Evolutionary conservation across 192 early-diverging fungal species (phyloP).

Genomic region (Coemansia sp.): DNA sequence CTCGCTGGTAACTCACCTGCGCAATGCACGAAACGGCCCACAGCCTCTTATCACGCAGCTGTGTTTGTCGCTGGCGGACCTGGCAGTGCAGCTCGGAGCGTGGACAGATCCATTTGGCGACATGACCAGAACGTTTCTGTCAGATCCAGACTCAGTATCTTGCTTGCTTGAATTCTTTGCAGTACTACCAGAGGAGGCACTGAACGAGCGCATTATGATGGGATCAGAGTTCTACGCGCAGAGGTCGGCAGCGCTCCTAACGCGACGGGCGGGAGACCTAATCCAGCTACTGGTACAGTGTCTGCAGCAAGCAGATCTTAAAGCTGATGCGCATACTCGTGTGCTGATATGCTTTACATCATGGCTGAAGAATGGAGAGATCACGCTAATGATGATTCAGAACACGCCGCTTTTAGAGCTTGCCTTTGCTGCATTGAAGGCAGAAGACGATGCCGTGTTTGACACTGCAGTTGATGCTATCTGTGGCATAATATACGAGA

Average conservation of each 20-base stretch:
- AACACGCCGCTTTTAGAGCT: constrained; percentile 65
- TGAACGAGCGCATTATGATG: constrained; percentile 64
- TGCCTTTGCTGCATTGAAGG: constrained; percentile 70
- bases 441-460: constrained; percentile 63
- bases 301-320: constrained; percentile 60
- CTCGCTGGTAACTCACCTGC: constrained; percentile 71
- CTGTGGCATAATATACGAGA: constrained; percentile 76
- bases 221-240: constrained; percentile 60
- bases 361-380: constrained; percentile 83
- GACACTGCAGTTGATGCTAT: constrained; percentile 84
- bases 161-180: constrained; percentile 80
- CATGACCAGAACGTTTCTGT: constrained; percentile 68
- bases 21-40: constrained; percentile 57
- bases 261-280: constrained; percentile 65
- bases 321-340: constrained; percentile 60
- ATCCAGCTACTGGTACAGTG: constrained; percentile 68
- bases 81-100: constrained; percentile 74
- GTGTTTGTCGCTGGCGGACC: constrained; percentile 76
- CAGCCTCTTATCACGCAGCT: constrained; percentile 77
- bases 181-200: constrained; percentile 85
- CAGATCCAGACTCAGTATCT: constrained; percentile 58
- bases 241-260: constrained; percentile 62
- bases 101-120: constrained; percentile 83
- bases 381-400: constrained; percentile 62
- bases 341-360: constrained; percentile 74